Conservation (phyloP, 257 asterid genomes). For the Verbascum thapsus region DNA sequence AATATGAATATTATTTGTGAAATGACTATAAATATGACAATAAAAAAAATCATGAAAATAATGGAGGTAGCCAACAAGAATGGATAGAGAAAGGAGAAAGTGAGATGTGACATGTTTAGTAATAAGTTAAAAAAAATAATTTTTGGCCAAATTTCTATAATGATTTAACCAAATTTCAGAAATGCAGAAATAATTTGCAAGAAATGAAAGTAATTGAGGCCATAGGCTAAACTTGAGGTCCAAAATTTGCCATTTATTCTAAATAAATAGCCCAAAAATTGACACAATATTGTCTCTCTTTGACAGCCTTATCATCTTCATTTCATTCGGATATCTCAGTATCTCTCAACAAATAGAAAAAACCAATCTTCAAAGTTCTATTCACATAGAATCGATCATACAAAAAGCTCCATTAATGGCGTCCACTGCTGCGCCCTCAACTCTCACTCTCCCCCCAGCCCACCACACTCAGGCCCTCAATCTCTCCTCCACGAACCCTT, state of each 20-base stretch:
- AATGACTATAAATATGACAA: no score
- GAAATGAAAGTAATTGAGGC: neutral
- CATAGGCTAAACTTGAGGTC: no score
- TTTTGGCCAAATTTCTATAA: no score
- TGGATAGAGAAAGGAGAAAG: no score
- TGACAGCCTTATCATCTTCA: conserved; percentile 31
- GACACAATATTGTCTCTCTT: neutral
- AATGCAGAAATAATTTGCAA: no score
- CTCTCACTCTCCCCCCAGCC: conserved; percentile 40
- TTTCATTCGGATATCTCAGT: conserved; percentile 36
- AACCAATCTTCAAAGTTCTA: conserved; percentile 5
- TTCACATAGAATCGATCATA: neutral
- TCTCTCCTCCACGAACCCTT: conserved; percentile 32
- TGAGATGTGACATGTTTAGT: no score
- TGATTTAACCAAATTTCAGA: no score
- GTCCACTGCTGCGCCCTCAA: conserved; percentile 38
- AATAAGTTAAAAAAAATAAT: no score
- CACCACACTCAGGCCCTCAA: conserved; percentile 41
- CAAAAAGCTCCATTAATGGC: conserved; percentile 36
- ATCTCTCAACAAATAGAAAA: conserved; percentile 9
- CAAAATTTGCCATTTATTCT: neutral
- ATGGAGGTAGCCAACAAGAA: no score
- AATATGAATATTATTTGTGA: no score
- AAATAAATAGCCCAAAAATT: no score
- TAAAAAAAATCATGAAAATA: no score